Base-by-base conservation (phyloP, 768 basidiomycete genomes). In the Suillus alpinus region DNA sequence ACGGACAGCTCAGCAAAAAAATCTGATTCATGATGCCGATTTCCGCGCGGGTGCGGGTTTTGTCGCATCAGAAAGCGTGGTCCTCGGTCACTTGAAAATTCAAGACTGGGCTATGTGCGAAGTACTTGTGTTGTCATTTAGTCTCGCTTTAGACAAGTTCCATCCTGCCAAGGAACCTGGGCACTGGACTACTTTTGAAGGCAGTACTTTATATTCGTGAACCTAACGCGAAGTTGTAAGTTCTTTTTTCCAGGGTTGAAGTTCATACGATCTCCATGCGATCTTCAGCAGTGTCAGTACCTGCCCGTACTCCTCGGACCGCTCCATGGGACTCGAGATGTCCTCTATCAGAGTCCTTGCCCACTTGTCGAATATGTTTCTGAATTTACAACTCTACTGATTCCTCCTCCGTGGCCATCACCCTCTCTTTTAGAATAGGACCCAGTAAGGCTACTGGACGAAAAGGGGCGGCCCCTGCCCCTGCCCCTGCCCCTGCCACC, bases 1-100 rank as follows among this genome's bases (percentile, higher is more conserved):
- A 67, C 73, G 66, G 75, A 80, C 60, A 63, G 49, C 49, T 59
- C 66, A 56, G 26, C 31, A 32, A 65, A 67, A 68, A 66, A 69
- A 63, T 60, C 74, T 46, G 73, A 66, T 57, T 61, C 74, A 13
- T 74, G 62, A 74, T 61, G 31, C 23, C 56, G 59, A 46, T 43
- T 50, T n/a, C 6, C 8, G 31, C 23, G 53, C 44, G 6, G 13
- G 20, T 46, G 44, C 36, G 5, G 36, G 23, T 23, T 26, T 55
- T 39, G 36, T 26, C 16, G 5, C 53, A 53, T 53, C 52, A 53
- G 23, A 37, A 37, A 23, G 36, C 20, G 10, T 39, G 16, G 53
- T 55, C 16, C 16, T 23, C 36, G 36, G 52, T 55, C 14, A 53
- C 36, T 53, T 55, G 53, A 37, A 36, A 55, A 55, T 55, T 55